Conservation (phyloP, 2,329 filamentous ascomycete species). For the Cladophialophora chaetospira region DNA sequence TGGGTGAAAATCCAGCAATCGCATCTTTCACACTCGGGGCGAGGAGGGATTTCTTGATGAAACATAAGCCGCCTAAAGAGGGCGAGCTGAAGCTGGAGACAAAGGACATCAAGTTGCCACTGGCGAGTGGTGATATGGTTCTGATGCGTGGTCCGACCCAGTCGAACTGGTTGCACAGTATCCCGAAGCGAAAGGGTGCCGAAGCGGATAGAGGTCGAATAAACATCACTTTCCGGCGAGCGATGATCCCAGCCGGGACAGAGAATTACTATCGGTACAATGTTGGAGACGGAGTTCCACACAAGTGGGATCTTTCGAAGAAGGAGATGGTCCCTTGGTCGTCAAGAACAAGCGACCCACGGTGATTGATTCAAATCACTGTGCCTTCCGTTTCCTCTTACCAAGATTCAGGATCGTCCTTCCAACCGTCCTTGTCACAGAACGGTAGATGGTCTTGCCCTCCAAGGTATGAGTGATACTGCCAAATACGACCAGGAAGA, state of each 20-base stretch:
- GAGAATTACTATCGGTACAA: conserved; percentile 87
- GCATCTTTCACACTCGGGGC: conserved; percentile 75
- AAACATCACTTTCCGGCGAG: conserved; percentile 77
- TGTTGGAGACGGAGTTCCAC: conserved; percentile 69
- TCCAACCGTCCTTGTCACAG: conserved; percentile 21
- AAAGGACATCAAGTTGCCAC: conserved; percentile 52
- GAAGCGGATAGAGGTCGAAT: conserved; percentile 65
- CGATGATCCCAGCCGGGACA: conserved; percentile 70
- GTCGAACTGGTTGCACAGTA: conserved; percentile 73
- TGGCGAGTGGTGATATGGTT: conserved; percentile 74
- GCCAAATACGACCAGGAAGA: conserved; percentile 61
- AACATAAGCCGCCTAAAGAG: conserved; percentile 65
- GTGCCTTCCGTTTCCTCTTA: conserved; percentile 19
- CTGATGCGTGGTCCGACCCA: conserved; percentile 78
- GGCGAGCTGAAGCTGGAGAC: conserved; percentile 38
- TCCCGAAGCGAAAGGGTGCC: conserved; percentile 69
- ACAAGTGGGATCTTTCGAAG: conserved; percentile 63
- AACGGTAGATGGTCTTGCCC: conserved; percentile 52
- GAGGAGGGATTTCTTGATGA: conserved; percentile 74
- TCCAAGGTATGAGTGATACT: conserved; percentile 60
- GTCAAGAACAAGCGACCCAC: not conserved
- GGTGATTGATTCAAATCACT: conserved; percentile 1
- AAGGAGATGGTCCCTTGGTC: conserved; percentile 54
- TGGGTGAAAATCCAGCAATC: conserved; percentile 69
- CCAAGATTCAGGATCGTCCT: conserved; percentile 17